Conservation (phyloP, 148 eudicot genomes). For the Rhododendron henanense region DNA sequence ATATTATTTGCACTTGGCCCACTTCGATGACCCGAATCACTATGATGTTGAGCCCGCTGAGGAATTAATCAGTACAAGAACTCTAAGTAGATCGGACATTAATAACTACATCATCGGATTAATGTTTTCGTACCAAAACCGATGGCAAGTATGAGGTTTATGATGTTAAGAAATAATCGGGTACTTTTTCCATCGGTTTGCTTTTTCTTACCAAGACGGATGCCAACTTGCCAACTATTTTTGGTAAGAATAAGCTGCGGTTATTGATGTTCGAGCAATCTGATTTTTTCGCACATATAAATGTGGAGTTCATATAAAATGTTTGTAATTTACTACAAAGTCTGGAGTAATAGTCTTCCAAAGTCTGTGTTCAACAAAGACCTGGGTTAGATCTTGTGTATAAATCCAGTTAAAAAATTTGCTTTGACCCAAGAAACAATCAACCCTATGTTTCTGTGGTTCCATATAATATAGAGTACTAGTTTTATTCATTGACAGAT, state of each 20-base stretch:
- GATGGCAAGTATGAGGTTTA: neutral
- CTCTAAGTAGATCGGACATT: neutral
- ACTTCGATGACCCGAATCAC: neutral
- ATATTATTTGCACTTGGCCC: neutral
- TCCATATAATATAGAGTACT: neutral
- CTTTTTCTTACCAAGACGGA: neutral
- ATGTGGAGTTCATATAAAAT: too few relatives aligned
- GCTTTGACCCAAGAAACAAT: neutral
- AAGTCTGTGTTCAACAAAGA: neutral
- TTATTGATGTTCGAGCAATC: neutral
- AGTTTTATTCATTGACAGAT: neutral
- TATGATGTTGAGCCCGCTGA: neutral
- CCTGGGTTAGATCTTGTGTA: neutral
- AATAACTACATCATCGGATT: neutral
- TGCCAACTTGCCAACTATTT: neutral
- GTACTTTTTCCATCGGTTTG: neutral
- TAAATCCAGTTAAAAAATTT: neutral
- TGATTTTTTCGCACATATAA: neutral
- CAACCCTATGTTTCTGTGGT: neutral
- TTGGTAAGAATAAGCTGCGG: neutral
- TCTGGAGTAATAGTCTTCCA: neutral
- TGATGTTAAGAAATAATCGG: neutral
- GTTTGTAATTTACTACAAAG: neutral
- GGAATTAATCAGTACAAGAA: neutral
- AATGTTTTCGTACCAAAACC: neutral